phyloP scores from a whole-genome alignment of 176 grass and related monocot genomes.

The Pontederia crassipes region DNA sequence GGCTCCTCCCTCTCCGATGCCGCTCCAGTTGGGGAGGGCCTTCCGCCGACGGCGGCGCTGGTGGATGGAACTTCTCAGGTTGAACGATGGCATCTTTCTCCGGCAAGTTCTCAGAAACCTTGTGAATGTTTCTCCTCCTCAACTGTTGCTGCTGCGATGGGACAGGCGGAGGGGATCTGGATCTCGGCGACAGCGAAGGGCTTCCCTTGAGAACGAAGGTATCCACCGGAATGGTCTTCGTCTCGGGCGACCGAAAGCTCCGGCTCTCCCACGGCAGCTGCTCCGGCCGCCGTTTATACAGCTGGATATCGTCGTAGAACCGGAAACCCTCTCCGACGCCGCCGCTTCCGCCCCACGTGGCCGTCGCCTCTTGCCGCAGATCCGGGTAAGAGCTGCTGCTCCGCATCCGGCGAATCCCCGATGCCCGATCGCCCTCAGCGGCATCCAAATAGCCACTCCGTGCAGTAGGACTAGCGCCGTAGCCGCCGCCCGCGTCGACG shows the following conservation, averaged over 20 bases:
- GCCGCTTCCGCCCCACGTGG: constrained; percentile 26
- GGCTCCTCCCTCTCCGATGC: constrained; percentile 12
- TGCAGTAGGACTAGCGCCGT: not conserved
- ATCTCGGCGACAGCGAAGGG: constrained; percentile 3
- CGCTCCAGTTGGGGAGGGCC: not conserved
- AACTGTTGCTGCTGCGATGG: not conserved
- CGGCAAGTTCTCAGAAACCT: constrained; percentile 6
- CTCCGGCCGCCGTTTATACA: constrained; percentile 41
- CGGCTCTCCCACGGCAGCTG: not conserved
- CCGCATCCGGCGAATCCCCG: constrained; percentile 41
- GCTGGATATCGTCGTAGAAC: constrained; percentile 54
- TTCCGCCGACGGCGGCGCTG: not conserved
- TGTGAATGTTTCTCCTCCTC: constrained; percentile 22
- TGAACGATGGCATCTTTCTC: constrained; percentile 11
- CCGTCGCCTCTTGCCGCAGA: constrained; percentile 43
- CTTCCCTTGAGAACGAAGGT: constrained; percentile 33
- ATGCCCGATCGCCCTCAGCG: not conserved
- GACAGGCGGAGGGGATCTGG: constrained; percentile 4
- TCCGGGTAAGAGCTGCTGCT: constrained; percentile 88
- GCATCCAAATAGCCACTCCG: constrained; percentile 1
- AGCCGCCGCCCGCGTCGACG: not conserved
- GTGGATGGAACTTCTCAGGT: constrained; percentile 5
- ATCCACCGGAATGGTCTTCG: constrained; percentile 50
- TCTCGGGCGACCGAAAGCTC: not conserved
- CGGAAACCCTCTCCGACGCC: constrained; percentile 42